phyloP scores from a whole-genome alignment of 2,329 filamentous ascomycete genomes.

The Lojkania enalia region DNA sequence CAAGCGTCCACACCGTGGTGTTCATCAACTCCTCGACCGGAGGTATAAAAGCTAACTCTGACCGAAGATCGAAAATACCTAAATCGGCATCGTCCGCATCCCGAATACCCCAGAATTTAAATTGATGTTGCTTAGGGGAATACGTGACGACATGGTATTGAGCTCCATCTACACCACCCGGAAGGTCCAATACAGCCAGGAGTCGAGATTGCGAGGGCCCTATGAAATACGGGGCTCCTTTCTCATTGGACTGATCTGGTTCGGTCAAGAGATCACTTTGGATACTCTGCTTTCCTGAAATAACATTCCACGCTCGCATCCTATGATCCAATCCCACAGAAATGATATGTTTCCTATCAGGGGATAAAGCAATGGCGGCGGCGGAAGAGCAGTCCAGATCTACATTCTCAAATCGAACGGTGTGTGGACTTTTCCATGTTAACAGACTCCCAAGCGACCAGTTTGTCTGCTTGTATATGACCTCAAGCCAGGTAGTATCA shows the following conservation, averaged over 20 bases:
- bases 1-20: constrained; percentile 56
- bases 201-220: constrained; percentile 78
- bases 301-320: constrained; percentile 85
- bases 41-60: constrained; percentile 65
- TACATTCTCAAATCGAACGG: constrained; percentile 67
- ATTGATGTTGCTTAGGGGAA: constrained; percentile 85
- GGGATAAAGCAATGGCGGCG: constrained; percentile 58
- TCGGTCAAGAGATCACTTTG: constrained; percentile 78
- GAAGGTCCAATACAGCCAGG: constrained; percentile 69
- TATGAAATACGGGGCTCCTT: constrained; percentile 73
- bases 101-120: constrained; percentile 88
- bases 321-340: constrained; percentile 88
- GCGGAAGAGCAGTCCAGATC: constrained; percentile 65
- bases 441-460: constrained; percentile 67
- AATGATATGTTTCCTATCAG: constrained; percentile 62
- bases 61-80: constrained; percentile 72
- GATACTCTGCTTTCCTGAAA: constrained; percentile 75
- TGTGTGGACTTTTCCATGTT: constrained; percentile 67
- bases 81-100: constrained; percentile 61
- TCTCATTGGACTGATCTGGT: constrained; percentile 60
- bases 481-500: constrained; percentile 64
- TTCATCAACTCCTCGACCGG: constrained; percentile 57
- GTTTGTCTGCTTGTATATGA: constrained; percentile 72
- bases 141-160: constrained; percentile 74
- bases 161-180: constrained; percentile 52